Conservation (phyloP, 2,329 filamentous ascomycete species). For the Trichophyton benhamiae region DNA sequence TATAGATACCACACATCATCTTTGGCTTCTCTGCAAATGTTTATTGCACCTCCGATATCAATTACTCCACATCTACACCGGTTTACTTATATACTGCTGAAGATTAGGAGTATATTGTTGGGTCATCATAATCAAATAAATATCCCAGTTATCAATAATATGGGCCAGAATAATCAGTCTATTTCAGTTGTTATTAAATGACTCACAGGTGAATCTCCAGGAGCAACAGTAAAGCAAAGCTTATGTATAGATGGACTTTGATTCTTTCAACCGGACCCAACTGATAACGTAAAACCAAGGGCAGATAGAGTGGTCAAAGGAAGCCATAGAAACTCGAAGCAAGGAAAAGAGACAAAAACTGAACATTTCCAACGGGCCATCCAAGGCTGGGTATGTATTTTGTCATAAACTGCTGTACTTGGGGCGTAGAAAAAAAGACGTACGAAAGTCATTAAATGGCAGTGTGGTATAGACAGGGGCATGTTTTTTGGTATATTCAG, state of each 20-base stretch:
- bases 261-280: not conserved
- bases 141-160: not conserved
- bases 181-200: not conserved
- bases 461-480: not conserved
- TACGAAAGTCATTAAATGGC: not conserved
- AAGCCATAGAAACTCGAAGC: not conserved
- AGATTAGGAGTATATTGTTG: no score
- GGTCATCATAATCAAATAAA: no score
- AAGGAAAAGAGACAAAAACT: not conserved
- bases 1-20: no score
- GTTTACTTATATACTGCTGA: no score
- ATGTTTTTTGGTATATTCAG: slow-evolving; percentile 1
- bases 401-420: not conserved
- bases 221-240: not conserved
- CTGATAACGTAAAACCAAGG: not conserved
- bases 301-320: not conserved
- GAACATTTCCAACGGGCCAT: not conserved
- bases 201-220: not conserved
- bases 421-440: not conserved
- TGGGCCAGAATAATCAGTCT: not conserved
- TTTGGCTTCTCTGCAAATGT: no score
- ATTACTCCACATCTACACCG: no score
- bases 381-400: slow-evolving; percentile 1
- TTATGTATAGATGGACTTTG: not conserved
- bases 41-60: no score